phyloP scores from a whole-genome alignment of 371 early-diverging fungal genomes.

The Mortierella sp. region DNA sequence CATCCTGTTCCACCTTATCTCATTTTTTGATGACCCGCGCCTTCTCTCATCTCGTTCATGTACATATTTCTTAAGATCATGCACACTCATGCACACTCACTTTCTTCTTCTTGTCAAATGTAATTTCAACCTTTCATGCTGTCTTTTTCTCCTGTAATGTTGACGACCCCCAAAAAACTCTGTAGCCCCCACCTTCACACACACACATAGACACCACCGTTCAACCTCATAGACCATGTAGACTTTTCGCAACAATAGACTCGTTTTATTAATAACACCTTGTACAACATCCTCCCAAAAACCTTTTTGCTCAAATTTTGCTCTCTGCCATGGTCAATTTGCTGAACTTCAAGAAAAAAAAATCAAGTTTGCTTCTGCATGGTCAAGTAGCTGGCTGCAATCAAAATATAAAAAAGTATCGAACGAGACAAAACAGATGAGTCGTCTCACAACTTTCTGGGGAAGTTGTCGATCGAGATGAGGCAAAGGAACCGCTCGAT shows the following conservation, averaged over 20 bases:
- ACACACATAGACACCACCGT: neutral
- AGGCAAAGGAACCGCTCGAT: neutral
- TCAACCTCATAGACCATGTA: neutral
- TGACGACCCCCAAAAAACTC: neutral
- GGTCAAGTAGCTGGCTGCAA: too few species aligned
- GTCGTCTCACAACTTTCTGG: too few species aligned
- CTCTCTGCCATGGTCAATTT: too few species aligned
- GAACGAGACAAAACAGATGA: too few species aligned
- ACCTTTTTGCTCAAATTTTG: too few species aligned
- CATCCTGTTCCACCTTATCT: neutral
- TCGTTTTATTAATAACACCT: neutral
- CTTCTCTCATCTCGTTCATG: conserved; percentile 3
- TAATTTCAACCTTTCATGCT: neutral
- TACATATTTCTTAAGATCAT: conserved; percentile 5
- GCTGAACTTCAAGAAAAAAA: too few species aligned
- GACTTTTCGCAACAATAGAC: neutral
- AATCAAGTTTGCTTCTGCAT: too few species aligned
- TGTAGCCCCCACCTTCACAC: neutral
- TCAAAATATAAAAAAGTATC: too few species aligned
- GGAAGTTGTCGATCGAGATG: too few species aligned
- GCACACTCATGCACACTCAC: conserved; percentile 4
- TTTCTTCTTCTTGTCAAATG: neutral
- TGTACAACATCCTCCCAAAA: neutral
- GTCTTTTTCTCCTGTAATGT: neutral
- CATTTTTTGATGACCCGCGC: neutral